Evolutionary conservation across 768 basidiomycete genomes (phyloP), one percentile per base, ranked within the genome.

Genomic region (Termitomyces titanicus): DNA sequence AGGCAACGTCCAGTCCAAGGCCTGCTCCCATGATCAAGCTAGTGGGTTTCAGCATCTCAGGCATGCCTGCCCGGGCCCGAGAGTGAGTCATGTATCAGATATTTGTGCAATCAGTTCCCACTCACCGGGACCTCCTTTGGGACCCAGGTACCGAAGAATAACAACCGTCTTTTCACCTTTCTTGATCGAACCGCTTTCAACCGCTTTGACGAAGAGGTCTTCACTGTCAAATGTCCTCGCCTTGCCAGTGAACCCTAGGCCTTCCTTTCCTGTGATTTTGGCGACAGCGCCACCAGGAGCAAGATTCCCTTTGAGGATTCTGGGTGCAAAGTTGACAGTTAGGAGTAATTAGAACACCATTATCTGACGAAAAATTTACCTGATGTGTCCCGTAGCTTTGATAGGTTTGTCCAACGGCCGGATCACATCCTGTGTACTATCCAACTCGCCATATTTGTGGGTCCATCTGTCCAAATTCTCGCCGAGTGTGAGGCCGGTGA

Each of bases 1-100:
- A 98, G 37, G 96, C 96, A 47, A 98, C 97, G 63, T 98, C 96
- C 61, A 89, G 76, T 11, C 97, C 97, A 11, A 98, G 80, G 11
- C 97, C 97, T 12, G 97, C 97, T 53, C 97, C 97, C 92, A 99
- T 98, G 71, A 99, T 94, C 66, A 98, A 70, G 75, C 92, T 92
- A 31, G 96, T 98, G 24, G 95, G 95, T 70, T 98, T 98, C 55
- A 98, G 80, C 97, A 99, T 99, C 77, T 99, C 97, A 47, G 94
- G 96, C 96, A 99, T 99, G 59, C 94, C 94, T 89, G 66, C 43
- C 53, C 54, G 54, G 47, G 66, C 43, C 53, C 54, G 54, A 47
- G 56, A 44, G 51, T 62, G 25, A 68, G 43, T 62, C 67, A 66
- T 47, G 37, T 57, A 24, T 20, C 38, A 33, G 31, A 20, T 12